Evolutionary conservation across 75 land plant species (phyloP).

Genomic region (Picea glauca): DNA sequence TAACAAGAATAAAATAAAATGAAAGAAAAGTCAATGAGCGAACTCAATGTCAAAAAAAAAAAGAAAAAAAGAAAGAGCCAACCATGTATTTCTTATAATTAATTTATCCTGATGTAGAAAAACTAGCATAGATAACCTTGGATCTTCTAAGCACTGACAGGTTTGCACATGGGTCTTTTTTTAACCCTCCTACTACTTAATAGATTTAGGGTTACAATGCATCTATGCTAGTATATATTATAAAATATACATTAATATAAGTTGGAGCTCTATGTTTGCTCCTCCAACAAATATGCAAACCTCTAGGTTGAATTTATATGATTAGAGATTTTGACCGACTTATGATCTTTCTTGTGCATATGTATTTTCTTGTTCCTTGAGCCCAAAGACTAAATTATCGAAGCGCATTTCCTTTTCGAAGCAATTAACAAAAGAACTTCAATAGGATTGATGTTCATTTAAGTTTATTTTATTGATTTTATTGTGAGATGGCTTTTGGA

Average conservation of each 20-base stretch:
- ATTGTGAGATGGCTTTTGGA: neutral
- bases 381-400: neutral
- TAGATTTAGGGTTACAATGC: too few relatives aligned
- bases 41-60: too few relatives aligned
- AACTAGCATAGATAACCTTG: too few relatives aligned
- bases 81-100: constrained; percentile 12
- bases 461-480: neutral
- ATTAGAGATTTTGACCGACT: neutral
- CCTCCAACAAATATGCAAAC: neutral
- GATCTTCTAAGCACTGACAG: neutral
- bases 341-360: neutral
- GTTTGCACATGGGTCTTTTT: neutral
- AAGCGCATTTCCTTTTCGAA: neutral
- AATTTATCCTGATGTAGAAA: neutral
- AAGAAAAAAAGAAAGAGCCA: neutral
- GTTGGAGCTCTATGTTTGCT: too few relatives aligned
- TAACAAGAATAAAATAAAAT: too few relatives aligned
- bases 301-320: neutral
- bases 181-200: too few relatives aligned
- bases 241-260: too few relatives aligned
- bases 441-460: neutral
- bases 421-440: neutral
- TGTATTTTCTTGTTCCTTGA: neutral
- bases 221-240: too few relatives aligned
- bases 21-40: too few relatives aligned